These are phyloP conservation scores for Aureobasidium sp. DNA, from an alignment of 2,329 filamentous ascomycete genomes.

Conservation along the genomic window DNA sequence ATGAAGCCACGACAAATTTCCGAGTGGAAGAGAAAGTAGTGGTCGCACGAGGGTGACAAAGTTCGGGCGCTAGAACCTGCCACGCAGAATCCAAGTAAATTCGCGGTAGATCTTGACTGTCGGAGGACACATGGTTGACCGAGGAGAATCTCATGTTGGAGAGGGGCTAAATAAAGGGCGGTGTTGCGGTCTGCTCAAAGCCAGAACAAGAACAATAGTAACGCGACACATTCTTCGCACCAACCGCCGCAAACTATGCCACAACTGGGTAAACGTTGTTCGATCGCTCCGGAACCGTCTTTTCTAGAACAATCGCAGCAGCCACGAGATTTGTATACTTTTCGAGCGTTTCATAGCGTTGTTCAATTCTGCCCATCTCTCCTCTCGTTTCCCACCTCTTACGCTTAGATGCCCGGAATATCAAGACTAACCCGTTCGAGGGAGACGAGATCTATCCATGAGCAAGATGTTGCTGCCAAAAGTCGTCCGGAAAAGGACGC, in stretches of 20 bases:
- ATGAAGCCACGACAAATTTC: background rate
- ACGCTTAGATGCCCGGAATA: background rate
- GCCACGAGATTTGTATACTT: background rate
- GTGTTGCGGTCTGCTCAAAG: conserved; percentile 4
- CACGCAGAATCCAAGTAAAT: conserved; percentile 20
- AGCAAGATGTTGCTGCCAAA: background rate
- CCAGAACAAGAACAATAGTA: conserved; percentile 16
- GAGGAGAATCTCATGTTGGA: background rate
- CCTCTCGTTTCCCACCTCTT: background rate
- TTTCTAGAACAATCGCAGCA: conserved; percentile 1
- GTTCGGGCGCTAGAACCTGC: conserved; percentile 16
- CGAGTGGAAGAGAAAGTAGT: background rate
- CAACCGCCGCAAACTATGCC: background rate
- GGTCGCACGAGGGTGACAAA: background rate
- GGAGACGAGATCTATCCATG: background rate
- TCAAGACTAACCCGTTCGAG: background rate
- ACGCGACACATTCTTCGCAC: conserved; percentile 10
- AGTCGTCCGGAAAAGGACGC: background rate
- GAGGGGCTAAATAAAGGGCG: conserved; percentile 15
- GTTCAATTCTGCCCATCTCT: background rate
- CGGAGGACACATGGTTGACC: conserved; percentile 20
- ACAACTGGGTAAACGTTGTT: background rate
- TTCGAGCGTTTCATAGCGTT: background rate
- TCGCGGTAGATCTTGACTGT: conserved; percentile 21
- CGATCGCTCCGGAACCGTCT: background rate